Evolutionary conservation across 176 grass and related monocot genomes (phyloP).

Genomic region (Raddia guianensis): DNA sequence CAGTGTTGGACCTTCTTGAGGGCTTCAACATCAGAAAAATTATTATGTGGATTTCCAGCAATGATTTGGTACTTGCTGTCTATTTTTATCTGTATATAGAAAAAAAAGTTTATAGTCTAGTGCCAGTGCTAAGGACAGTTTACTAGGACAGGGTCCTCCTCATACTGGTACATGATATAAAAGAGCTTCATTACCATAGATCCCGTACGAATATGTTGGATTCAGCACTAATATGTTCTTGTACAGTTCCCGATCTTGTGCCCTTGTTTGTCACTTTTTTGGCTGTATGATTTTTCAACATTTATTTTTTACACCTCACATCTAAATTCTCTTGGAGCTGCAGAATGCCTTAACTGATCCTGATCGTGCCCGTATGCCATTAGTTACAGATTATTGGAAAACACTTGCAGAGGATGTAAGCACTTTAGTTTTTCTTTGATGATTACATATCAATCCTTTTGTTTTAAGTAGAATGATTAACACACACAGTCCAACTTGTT

Average conservation of each 20-base stretch:
- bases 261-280: conserved; percentile 1
- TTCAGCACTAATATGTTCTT: conserved; percentile 8
- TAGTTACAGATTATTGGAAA: conserved; percentile 93
- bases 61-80: neutral
- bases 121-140: neutral
- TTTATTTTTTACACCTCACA: neutral
- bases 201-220: neutral
- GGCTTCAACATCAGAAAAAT: neutral
- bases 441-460: conserved; percentile 11
- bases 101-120: conserved; percentile 6
- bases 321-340: conserved; percentile 33
- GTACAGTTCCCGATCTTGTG: neutral
- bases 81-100: conserved; percentile 4
- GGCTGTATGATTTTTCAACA: neutral
- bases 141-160: neutral
- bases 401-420: conserved; percentile 95
- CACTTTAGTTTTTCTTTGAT: conserved; percentile 4
- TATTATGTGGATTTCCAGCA: neutral
- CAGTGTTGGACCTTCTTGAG: neutral
- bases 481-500: neutral
- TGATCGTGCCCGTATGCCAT: conserved; percentile 66
- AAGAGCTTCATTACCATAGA: neutral
- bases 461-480: neutral
- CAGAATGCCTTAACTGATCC: conserved; percentile 89
- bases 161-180: neutral